A percentile compares a stretch with the other conserved stretches of the same genome.
Evolutionary conservation across 140 eudicot species (phyloP).

Genomic region (Oenanthe javanica): DNA sequence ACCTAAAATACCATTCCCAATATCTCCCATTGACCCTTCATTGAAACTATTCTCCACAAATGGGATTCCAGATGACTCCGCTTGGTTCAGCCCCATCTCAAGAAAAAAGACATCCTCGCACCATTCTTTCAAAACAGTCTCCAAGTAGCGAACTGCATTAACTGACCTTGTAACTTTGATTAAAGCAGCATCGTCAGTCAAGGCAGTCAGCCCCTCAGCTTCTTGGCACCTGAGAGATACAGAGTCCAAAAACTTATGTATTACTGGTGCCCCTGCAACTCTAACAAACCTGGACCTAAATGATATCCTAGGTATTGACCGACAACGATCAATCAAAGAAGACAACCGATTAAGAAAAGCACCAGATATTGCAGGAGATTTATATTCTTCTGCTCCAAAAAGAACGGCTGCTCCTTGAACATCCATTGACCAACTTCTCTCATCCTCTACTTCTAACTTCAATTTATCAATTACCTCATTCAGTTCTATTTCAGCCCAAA

Average conservation of each 20-base stretch:
- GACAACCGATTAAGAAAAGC: conserved; percentile 42
- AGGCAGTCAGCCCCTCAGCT: conserved; percentile 93
- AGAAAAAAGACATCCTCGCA: conserved; percentile 82
- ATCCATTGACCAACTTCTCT: conserved; percentile 53
- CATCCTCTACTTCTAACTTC: conserved; percentile 63
- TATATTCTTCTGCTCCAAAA: conserved; percentile 50
- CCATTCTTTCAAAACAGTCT: conserved; percentile 65
- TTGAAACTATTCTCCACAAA: conserved; percentile 10
- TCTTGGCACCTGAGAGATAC: conserved; percentile 75
- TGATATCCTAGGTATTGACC: conserved; percentile 51
- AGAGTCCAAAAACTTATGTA: conserved; percentile 45
- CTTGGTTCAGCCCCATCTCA: conserved; percentile 59
- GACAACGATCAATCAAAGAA: conserved; percentile 62
- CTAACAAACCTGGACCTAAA: conserved; percentile 56
- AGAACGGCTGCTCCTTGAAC: conserved; percentile 38
- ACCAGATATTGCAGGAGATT: conserved; percentile 61
- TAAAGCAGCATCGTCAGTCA: conserved; percentile 68
- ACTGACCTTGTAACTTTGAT: conserved; percentile 62
- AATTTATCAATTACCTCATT: conserved; percentile 45
- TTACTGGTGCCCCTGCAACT: conserved; percentile 51
- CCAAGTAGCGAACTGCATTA: conserved; percentile 52
- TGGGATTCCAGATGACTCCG: conserved; percentile 18
- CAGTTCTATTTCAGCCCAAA: conserved; percentile 85
- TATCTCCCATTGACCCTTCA: conserved; percentile 16
- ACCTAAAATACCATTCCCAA: conserved; percentile 43